Percentiles rank a stretch among this genome's conserved stretches.
Evolutionary conservation across 2,329 filamentous ascomycete genomes (phyloP).

Genomic region (Diaporthe citriasiana): DNA sequence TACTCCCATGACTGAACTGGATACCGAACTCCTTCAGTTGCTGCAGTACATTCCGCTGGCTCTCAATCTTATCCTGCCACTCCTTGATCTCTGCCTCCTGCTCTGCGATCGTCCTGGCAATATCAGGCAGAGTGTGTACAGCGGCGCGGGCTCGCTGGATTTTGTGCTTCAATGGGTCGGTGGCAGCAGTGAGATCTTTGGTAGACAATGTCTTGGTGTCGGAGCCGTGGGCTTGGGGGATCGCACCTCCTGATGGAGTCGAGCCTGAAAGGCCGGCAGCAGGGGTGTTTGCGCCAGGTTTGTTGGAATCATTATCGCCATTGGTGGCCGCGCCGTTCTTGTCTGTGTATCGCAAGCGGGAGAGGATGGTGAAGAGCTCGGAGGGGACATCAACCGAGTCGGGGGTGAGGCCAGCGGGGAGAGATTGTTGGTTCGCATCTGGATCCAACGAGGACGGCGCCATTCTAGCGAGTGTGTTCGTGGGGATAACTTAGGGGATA

Average conservation of each 20-base stretch:
- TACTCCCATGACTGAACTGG: constrained; percentile 52
- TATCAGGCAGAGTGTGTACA: constrained; percentile 77
- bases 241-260: constrained; percentile 39
- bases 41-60: constrained; percentile 72
- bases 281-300: constrained; percentile 47
- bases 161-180: constrained; percentile 84
- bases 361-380: constrained; percentile 82
- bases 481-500: neutral
- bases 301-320: constrained; percentile 43
- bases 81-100: constrained; percentile 79
- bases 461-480: neutral
- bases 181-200: constrained; percentile 85
- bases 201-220: constrained; percentile 57
- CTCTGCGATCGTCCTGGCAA: constrained; percentile 75
- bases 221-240: constrained; percentile 48
- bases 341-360: constrained; percentile 73
- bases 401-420: constrained; percentile 78
- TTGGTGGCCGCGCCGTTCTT: constrained; percentile 48
- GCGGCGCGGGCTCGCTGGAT: constrained; percentile 82
- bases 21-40: constrained; percentile 66
- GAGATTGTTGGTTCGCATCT: constrained; percentile 54
- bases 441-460: neutral
- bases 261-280: constrained; percentile 36
- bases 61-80: constrained; percentile 73
- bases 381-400: constrained; percentile 89